Conservation (phyloP, 2,329 filamentous ascomycete genomes). For the Aspergillus sp. region DNA sequence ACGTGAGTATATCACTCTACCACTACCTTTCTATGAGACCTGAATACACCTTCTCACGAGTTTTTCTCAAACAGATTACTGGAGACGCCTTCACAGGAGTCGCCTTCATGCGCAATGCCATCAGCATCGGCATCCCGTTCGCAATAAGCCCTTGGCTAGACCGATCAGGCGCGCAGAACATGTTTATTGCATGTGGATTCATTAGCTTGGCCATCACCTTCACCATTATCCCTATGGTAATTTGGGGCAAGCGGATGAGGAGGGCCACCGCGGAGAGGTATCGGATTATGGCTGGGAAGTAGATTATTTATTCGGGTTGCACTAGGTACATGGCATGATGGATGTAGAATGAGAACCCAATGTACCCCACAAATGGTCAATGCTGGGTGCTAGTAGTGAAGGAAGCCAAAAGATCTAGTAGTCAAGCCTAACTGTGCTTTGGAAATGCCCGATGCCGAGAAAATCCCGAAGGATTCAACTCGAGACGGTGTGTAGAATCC, state of each 20-base stretch:
- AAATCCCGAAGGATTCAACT: too few species aligned
- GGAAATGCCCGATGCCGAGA: too few species aligned
- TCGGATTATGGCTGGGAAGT: slow-evolving; percentile 4
- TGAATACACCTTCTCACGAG: neutral
- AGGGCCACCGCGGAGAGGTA: slow-evolving; percentile 5
- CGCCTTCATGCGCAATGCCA: slow-evolving; percentile 34
- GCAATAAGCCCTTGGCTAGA: slow-evolving; percentile 33
- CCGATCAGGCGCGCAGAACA: slow-evolving; percentile 25
- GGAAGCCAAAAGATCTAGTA: too few species aligned
- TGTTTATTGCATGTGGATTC: slow-evolving; percentile 31
- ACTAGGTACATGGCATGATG: too few species aligned
- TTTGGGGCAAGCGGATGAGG: slow-evolving; percentile 25
- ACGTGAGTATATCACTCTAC: slow-evolving; percentile 27
- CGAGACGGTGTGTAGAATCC: too few species aligned
- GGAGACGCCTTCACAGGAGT: slow-evolving; percentile 31
- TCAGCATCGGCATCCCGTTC: slow-evolving; percentile 36
- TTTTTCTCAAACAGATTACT: slow-evolving; percentile 10
- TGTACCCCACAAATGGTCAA: too few species aligned
- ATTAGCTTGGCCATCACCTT: slow-evolving; percentile 24
- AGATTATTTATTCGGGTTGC: neutral
- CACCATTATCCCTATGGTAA: slow-evolving; percentile 24
- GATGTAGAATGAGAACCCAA: too few species aligned
- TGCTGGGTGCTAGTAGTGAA: too few species aligned
- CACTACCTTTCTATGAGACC: neutral
- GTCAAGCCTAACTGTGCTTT: too few species aligned